Conservation (phyloP, 768 basidiomycete species). For the Phaffia australis region DNA sequence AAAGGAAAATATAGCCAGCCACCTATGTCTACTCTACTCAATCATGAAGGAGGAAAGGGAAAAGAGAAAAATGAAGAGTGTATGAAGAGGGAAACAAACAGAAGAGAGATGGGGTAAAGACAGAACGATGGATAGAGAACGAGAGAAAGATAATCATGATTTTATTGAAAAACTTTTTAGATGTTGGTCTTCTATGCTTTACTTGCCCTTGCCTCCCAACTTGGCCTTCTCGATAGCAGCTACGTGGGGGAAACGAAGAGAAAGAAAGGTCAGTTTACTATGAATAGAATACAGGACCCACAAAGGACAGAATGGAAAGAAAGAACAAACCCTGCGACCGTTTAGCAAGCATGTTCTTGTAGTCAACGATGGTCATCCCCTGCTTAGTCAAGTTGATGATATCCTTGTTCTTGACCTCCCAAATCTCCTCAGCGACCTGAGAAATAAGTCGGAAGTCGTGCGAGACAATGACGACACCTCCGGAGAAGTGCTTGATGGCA, state of each 20-base stretch:
- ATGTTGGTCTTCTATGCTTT: conserved; percentile 1
- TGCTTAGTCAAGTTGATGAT: conserved; percentile 83
- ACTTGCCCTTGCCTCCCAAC: conserved; percentile 21
- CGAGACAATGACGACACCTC: conserved; percentile 97
- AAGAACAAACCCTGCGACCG: conserved; percentile 17
- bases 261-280: too few species aligned
- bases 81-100: background rate
- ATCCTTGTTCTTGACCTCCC: conserved; percentile 93
- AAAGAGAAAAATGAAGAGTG: background rate
- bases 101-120: background rate
- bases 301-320: too few species aligned
- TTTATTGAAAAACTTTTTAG: background rate
- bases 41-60: conserved; percentile 4
- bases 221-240: conserved; percentile 26
- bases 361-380: conserved; percentile 83
- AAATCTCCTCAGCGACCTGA: conserved; percentile 95
- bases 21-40: background rate
- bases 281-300: too few species aligned
- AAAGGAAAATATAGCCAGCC: background rate
- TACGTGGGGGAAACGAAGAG: too few species aligned
- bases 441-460: conserved; percentile 99
- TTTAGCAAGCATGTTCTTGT: conserved; percentile 48
- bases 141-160: background rate
- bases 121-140: background rate
- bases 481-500: conserved; percentile 94